Evolutionary conservation across 345 rosid species (phyloP), one percentile per base, ranked within the genome.

Genomic region (Conringia planisiliqua): DNA sequence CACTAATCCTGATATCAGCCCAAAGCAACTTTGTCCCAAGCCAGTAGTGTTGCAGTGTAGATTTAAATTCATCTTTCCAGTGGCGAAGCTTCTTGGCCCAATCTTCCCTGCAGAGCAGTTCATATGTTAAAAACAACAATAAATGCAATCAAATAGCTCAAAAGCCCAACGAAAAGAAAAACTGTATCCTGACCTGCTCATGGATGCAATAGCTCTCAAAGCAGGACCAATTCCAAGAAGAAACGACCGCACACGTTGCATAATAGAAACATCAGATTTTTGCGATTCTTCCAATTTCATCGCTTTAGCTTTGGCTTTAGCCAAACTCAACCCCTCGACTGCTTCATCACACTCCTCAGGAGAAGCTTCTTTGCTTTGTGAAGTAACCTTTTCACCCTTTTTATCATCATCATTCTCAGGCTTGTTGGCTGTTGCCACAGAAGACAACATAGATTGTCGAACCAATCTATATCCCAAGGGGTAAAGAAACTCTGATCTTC

Each of bases 281-380:
- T 83, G 86, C 17, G 86, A 79, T 62, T 91, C 94, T 71, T 85
- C 91, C 76, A 78, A 27, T 79, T 91, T 85, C 79, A 87, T 88
- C 44, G 94, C 96, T 77, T 93, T 91, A 24, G 93, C 98, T 80
- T 89, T 93, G 14, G 97, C 98, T 83, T 91, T 91, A 39, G 74
- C 96, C 56, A 88, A 76, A 76, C 85, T 91, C 71, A 93, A 71
- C 33, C 88, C 97, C 86, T 91, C 97, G 63, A 93, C 91, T 16
- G 98, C 98, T 82, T 89, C 90, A 85, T 93, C 98, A 78, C 98
- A 93, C 46, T 93, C 96, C 83, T 91, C 96, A 0, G 98, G 91
- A 9, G 96, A 91, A 77, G 98, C 92, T 83, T 91, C 90, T 80
- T 93, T 91, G 32, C 64, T 77, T 80, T 86, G 90, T 38, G 86